Conservation (phyloP, 2,329 filamentous ascomycete genomes). For the Diaporthe eres region DNA sequence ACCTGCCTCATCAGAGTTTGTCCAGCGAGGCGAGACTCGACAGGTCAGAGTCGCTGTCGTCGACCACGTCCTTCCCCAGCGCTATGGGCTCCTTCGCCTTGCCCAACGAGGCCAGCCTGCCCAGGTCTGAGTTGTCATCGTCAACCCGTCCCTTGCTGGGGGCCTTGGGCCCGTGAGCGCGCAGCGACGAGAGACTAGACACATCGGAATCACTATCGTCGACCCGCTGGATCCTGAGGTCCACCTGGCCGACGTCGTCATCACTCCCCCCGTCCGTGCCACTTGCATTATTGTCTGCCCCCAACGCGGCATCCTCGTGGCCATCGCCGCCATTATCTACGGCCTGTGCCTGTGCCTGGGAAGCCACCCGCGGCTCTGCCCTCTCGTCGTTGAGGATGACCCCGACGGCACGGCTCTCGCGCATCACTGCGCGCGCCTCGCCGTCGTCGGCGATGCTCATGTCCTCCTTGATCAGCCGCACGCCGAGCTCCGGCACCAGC, state of each 20-base stretch:
- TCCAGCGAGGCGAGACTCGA: slow-evolving; percentile 28
- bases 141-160: not conserved
- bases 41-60: slow-evolving; percentile 33
- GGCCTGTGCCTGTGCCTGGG: slow-evolving; percentile 43
- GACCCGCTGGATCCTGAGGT: slow-evolving; percentile 28
- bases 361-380: slow-evolving; percentile 59
- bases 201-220: slow-evolving; percentile 38
- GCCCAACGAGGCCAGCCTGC: not conserved
- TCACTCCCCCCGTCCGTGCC: slow-evolving; percentile 44
- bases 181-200: slow-evolving; percentile 6
- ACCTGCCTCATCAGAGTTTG: slow-evolving; percentile 8
- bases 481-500: slow-evolving; percentile 79
- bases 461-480: slow-evolving; percentile 70
- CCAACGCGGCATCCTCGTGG: slow-evolving; percentile 45
- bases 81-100: not conserved
- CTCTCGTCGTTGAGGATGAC: slow-evolving; percentile 77
- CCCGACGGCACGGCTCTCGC: slow-evolving; percentile 77
- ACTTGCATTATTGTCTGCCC: slow-evolving; percentile 42
- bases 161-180: not conserved
- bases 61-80: not conserved
- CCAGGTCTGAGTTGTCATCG: not conserved
- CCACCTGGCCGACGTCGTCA: slow-evolving; percentile 9
- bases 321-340: slow-evolving; percentile 38
- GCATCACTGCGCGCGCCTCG: slow-evolving; percentile 69
- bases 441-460: slow-evolving; percentile 58